These are phyloP conservation scores for Biscogniauxia marginata DNA, from an alignment of 2,329 filamentous ascomycete species.

Conservation along the genomic window DNA sequence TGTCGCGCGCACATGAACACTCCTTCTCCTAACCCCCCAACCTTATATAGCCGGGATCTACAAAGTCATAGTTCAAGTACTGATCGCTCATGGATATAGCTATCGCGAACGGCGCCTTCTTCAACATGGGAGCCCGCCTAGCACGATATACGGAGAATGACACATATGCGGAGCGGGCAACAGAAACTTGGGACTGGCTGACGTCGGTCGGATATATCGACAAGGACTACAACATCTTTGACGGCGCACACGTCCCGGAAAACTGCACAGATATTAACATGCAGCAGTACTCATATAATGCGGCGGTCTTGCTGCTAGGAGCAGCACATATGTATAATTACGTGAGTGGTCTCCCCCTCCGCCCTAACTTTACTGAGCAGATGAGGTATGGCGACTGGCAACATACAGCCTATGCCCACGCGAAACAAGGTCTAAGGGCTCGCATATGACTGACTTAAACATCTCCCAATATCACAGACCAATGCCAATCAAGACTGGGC, in stretches of 20 bases:
- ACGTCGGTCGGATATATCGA: slow-evolving; percentile 43
- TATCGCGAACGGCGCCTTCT: slow-evolving; percentile 48
- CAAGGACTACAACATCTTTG: slow-evolving; percentile 43
- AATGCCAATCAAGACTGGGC: slow-evolving; percentile 39
- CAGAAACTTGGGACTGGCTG: slow-evolving; percentile 56
- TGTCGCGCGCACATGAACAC: neutral
- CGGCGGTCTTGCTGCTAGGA: slow-evolving; percentile 46
- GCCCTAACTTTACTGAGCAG: neutral
- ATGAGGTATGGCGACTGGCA: too few relatives aligned
- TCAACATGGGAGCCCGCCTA: slow-evolving; percentile 55
- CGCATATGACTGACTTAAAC: neutral
- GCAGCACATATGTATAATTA: slow-evolving; percentile 44
- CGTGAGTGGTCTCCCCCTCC: slow-evolving; percentile 19
- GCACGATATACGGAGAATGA: slow-evolving; percentile 62
- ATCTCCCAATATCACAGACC: slow-evolving; percentile 23
- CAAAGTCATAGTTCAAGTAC: neutral
- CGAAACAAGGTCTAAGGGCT: too few relatives aligned
- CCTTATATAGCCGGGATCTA: neutral
- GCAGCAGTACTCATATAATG: slow-evolving; percentile 52
- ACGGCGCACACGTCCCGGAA: slow-evolving; percentile 43
- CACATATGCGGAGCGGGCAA: slow-evolving; percentile 62
- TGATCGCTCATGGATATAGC: slow-evolving; percentile 22
- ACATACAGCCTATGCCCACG: too few relatives aligned
- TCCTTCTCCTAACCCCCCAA: too few relatives aligned
- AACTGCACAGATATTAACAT: slow-evolving; percentile 46